These are phyloP conservation scores for Cavenderia fasciculata DNA, from an alignment of 78 protist species.

Conservation along the genomic window DNA sequence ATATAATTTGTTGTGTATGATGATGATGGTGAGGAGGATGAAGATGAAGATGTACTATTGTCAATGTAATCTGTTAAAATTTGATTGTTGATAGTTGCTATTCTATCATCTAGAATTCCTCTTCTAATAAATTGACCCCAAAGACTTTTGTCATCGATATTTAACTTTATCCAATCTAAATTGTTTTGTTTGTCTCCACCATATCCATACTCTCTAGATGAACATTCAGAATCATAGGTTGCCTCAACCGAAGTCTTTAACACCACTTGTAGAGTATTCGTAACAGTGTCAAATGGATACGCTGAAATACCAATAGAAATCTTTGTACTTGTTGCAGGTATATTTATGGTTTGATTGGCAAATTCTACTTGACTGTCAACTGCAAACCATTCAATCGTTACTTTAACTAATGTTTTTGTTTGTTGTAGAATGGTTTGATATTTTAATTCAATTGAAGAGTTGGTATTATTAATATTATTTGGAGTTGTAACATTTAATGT, in stretches of 20 bases:
- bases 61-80: background rate
- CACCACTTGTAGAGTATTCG: background rate
- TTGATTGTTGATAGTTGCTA: background rate
- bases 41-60: too few relatives aligned
- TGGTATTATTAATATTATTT: background rate
- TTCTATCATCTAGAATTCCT: constrained; percentile 10
- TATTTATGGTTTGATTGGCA: background rate
- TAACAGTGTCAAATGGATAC: background rate
- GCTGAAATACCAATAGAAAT: background rate
- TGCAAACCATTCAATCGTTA: background rate
- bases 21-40: too few relatives aligned
- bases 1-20: background rate
- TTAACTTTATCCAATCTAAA: background rate
- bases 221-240: background rate
- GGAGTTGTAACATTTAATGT: background rate
- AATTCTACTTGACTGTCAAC: background rate
- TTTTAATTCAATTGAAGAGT: background rate
- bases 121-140: background rate
- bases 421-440: background rate
- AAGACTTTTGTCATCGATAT: constrained; percentile 11
- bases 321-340: constrained; percentile 27
- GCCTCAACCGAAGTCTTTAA: constrained; percentile 11
- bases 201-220: background rate
- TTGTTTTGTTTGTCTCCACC: background rate
- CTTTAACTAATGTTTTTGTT: background rate